Conservation (phyloP, 441 rosid species). For the Theobroma grandiflorum region DNA sequence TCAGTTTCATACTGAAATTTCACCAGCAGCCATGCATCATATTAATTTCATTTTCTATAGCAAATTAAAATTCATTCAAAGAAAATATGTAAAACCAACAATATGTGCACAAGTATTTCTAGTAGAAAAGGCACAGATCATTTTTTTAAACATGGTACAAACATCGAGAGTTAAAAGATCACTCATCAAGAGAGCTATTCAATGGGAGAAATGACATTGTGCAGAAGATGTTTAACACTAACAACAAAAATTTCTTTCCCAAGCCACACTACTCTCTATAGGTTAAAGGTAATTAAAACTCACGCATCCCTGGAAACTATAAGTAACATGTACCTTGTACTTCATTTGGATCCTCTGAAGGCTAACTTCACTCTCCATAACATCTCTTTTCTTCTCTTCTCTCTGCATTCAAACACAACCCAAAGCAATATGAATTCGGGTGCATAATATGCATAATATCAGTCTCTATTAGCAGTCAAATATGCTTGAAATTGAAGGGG, state of each 20-base stretch:
- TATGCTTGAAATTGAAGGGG: conserved; percentile 33
- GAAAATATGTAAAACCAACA: neutral
- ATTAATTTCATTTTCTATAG: conserved; percentile 10
- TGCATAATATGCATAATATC: neutral
- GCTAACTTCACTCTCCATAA: conserved; percentile 85
- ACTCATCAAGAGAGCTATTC: neutral
- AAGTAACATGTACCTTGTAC: conserved; percentile 64
- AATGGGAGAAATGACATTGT: conserved; percentile 2
- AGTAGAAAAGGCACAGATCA: neutral
- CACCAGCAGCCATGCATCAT: neutral
- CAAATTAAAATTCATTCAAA: neutral
- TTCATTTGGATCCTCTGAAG: conserved; percentile 93
- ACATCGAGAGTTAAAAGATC: neutral
- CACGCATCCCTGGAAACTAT: neutral
- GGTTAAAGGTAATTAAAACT: neutral
- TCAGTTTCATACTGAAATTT: conserved; percentile 76
- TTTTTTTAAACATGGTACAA: neutral
- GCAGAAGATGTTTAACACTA: neutral
- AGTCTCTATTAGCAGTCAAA: conserved; percentile 28
- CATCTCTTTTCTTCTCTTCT: conserved; percentile 96
- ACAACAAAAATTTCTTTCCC: neutral
- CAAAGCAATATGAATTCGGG: conserved; percentile 24
- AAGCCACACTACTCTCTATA: neutral
- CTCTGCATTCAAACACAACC: conserved; percentile 54
- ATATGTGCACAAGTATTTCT: neutral